Evolutionary conservation across 768 basidiomycete species (phyloP), one percentile per base, ranked within the genome.

Genomic region (Russula sp.): DNA sequence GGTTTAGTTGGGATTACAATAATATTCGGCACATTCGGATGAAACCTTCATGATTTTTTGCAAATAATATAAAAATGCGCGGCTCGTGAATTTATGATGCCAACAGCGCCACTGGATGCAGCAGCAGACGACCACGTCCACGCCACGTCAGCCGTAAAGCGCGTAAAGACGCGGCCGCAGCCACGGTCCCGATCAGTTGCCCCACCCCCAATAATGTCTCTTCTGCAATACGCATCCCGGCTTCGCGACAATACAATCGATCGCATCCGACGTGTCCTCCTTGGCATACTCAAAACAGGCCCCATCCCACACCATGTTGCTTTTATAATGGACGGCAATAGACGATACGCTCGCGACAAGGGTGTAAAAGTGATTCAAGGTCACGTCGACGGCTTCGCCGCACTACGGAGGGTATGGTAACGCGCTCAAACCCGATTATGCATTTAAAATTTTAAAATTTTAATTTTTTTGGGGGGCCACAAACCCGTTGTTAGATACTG

Each of bases 321-420:
- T 2, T 95, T 99, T 73, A 87, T 96, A 30, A 95, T 99, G 94
- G 97, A 99, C 72, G 97, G 97, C 4, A 98, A 98, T 74, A 79
- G 97, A 59, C 81, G 97, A 13, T 96, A 91, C 72, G 95, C 97
- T 1, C 80, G 92, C 74, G 76, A 78, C 69, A 76, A 83, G 24
- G 83, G 86, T 18, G 83, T 85, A 74, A 73, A 79, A n/a, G 81
- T 91, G 22, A 78, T 79, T 38, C 79, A 93, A 66, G 96, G 97
- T 3, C 96, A 99, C 74, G 77, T 79, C 6, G 87, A 89, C 51
- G 97, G 97, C 0, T 98, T 92, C 73, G 73, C 83, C 51, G 87
- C 91, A 5, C 76, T 98, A 61, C 79, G 87, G 69, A 77, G 86
- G 76, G 97, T 97, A 70, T n/a, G n/a, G n/a, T n/a, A n/a, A n/a